phyloP scores from a whole-genome alignment of 257 asterid genomes.

The Thymus quinquecostatus region DNA sequence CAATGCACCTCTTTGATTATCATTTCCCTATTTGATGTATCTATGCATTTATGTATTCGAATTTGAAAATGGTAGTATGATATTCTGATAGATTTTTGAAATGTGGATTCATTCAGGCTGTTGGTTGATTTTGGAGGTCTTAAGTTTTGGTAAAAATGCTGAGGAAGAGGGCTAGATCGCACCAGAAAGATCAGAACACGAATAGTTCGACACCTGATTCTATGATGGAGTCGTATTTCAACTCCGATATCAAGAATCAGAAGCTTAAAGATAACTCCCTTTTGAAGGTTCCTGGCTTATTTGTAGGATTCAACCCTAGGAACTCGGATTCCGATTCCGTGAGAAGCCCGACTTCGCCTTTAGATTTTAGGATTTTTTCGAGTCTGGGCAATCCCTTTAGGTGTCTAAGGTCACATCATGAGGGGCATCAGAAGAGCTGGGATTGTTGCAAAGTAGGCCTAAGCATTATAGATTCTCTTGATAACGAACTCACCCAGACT shows the following conservation, averaged over 20 bases:
- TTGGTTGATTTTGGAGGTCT: slow-evolving; percentile 28
- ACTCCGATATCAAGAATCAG: slow-evolving; percentile 52
- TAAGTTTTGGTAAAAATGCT: slow-evolving; percentile 48
- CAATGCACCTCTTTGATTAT: slow-evolving; percentile 37
- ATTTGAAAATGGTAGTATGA: slow-evolving; percentile 17
- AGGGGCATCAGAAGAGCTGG: slow-evolving; percentile 65
- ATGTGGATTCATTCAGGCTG: slow-evolving; percentile 40
- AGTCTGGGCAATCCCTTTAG: slow-evolving; percentile 72
- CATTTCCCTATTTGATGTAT: slow-evolving; percentile 15
- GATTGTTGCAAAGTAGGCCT: slow-evolving; percentile 79
- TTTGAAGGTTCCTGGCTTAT: slow-evolving; percentile 63
- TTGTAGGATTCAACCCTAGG: slow-evolving; percentile 71
- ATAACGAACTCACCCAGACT: slow-evolving; percentile 41
- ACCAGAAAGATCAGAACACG: slow-evolving; percentile 62
- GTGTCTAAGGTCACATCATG: slow-evolving; percentile 48
- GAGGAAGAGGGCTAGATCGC: slow-evolving; percentile 74
- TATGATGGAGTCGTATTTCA: slow-evolving; percentile 54
- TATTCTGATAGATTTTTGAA: slow-evolving; percentile 27
- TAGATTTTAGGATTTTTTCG: slow-evolving; percentile 81
- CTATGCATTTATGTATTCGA: slow-evolving; percentile 20
- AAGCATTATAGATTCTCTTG: slow-evolving; percentile 84
- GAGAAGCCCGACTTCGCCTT: slow-evolving; percentile 89
- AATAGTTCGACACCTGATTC: slow-evolving; percentile 57
- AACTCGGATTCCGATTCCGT: slow-evolving; percentile 79
- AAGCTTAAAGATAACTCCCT: slow-evolving; percentile 55